Base-by-base conservation (phyloP, 495 filamentous ascomycete genomes). In the Umbilicaria muhlenbergii region DNA sequence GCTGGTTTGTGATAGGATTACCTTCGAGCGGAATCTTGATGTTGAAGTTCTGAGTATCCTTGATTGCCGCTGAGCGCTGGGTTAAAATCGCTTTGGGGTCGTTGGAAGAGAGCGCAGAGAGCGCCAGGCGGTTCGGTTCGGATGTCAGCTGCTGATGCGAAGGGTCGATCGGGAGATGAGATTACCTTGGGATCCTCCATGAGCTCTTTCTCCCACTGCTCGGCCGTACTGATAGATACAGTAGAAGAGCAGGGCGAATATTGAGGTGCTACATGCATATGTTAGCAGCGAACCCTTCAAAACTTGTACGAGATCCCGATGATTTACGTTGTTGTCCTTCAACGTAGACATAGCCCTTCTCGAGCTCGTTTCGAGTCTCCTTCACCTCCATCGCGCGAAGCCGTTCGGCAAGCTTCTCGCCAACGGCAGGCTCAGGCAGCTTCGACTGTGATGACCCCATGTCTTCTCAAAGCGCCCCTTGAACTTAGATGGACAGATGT, bases 1-100 rank as follows among this genome's bases (percentile, higher is more conserved):
- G 68, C 59, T 94, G 86, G 58, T 91, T 86, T 6, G 86, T 94
- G 51, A 92, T 81, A 6, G 86, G 86, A 0, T 67, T 67, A 34
- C 86, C 86, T 61, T 93, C 85, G 33, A 85, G 67, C 4, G 82
- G 79, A 48, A 94, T 83, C 59, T 78, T 77, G 57, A 86, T 54
- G 52, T 87, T 89, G 73, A 86, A 94, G 34, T 78, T 68, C 41
- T 91, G 84, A 31, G 67, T 74, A 53, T 87, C 77, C n/a, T 68
- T 61, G 35, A 80, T 61, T 1, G 63, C 46, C 24, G 71, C 60
- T 3, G 62, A 56, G 28, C 62, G 69, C 47, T 69, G 67, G 36
- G 61, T 61, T 33, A 81, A 64, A 45, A 77, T 55, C 3, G 60
- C 62, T 41, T 67, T 69, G 18, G 76, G 59, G 43, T 77, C 65